These are phyloP conservation scores for Juglanconis juglandina DNA, from an alignment of 2,329 filamentous ascomycete genomes.

Conservation along the genomic window DNA sequence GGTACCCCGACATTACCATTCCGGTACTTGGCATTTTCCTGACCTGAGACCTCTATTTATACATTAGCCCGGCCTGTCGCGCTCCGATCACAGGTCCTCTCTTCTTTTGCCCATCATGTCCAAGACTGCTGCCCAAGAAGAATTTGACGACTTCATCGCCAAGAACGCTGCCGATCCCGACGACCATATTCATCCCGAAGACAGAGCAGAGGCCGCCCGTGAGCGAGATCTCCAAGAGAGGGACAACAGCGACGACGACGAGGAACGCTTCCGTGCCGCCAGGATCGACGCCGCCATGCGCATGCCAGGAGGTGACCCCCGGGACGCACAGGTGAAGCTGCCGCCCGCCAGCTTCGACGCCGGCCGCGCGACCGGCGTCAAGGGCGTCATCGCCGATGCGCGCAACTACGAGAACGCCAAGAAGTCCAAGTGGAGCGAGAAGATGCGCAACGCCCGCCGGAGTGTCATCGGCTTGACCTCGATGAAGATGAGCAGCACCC, in stretches of 20 bases:
- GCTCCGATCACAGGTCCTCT: constrained; percentile 14
- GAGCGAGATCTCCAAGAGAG: constrained; percentile 37
- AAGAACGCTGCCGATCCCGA: constrained; percentile 46
- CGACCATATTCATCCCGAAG: constrained; percentile 55
- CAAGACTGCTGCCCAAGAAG: constrained; percentile 60
- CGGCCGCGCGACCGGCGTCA: constrained; percentile 74
- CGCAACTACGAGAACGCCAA: constrained; percentile 70
- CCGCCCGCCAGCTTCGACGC: constrained; percentile 62
- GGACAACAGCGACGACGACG: constrained; percentile 50
- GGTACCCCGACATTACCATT: background rate
- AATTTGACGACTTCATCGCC: constrained; percentile 61
- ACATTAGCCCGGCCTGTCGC: constrained; percentile 25
- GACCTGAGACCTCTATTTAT: constrained; percentile 32
- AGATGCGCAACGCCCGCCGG: constrained; percentile 49
- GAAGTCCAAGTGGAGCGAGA: constrained; percentile 51
- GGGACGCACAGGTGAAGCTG: constrained; percentile 50
- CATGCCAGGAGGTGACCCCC: constrained; percentile 53
- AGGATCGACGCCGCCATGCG: constrained; percentile 64
- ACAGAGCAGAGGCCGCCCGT: constrained; percentile 43
- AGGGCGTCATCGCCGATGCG: constrained; percentile 83
- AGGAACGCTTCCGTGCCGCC: constrained; percentile 49
- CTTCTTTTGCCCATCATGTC: constrained; percentile 43
- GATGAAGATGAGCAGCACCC: constrained; percentile 19
- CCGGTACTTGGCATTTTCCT: constrained; percentile 1
- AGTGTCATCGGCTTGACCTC: constrained; percentile 52